Evolutionary conservation across 179 eudicot genomes (phyloP).

Genomic region (Pouteria campechiana): DNA sequence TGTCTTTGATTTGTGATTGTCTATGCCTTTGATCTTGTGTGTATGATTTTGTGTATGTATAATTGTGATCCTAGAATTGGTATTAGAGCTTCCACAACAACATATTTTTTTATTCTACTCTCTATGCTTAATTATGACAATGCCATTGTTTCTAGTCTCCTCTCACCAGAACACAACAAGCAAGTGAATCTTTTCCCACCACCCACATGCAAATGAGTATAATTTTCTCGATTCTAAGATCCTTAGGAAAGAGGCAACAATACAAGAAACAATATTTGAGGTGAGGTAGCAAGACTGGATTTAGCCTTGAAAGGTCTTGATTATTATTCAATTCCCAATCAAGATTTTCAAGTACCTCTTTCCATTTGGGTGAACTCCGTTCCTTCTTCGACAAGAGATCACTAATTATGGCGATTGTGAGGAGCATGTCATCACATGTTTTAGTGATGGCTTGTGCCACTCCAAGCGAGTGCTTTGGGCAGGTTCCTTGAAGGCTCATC

Average conservation of each 20-base stretch:
- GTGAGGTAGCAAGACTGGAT: background rate
- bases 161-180: no score
- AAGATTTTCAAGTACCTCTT: background rate
- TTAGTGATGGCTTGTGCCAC: background rate
- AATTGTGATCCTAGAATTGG: no score
- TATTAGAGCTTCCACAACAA: no score
- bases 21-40: no score
- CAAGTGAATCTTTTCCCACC: background rate
- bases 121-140: no score
- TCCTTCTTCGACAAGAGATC: background rate
- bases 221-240: background rate
- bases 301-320: slow-evolving; percentile 1
- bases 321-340: background rate
- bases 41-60: no score
- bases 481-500: background rate
- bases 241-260: background rate
- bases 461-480: background rate
- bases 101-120: no score
- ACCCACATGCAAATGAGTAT: slow-evolving; percentile 3
- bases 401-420: background rate
- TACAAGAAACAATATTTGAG: slow-evolving; percentile 1
- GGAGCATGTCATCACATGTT: background rate
- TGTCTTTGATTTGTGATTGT: no score
- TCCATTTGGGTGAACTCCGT: background rate
- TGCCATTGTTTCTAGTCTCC: no score